Evolutionary conservation across 2,329 filamentous ascomycete genomes (phyloP).

Genomic region (Diaporthe nobilis): DNA sequence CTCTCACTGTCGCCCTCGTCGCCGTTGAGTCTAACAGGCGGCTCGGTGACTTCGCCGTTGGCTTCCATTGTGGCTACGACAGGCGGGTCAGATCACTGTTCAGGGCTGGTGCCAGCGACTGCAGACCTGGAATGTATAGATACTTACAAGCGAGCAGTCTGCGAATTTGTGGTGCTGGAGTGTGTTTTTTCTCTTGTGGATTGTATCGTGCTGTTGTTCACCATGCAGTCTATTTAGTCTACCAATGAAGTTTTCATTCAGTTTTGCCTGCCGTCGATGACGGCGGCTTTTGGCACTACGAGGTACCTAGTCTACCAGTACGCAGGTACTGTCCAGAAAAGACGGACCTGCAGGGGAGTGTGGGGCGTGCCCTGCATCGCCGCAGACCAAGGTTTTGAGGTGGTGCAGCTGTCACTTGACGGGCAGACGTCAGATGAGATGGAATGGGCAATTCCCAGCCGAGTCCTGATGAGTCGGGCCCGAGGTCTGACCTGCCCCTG

Average conservation of each 20-base stretch:
- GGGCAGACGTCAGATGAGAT: background rate
- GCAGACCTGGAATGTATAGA: background rate
- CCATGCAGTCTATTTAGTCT: background rate
- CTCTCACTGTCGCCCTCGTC: constrained; percentile 41
- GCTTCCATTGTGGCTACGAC: constrained; percentile 32
- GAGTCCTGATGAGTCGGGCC: background rate
- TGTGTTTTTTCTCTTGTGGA: background rate
- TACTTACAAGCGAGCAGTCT: background rate
- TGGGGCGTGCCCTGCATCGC: background rate
- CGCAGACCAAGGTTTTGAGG: background rate
- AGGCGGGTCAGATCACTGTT: background rate
- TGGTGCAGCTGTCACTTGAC: constrained; percentile 17
- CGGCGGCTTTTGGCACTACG: background rate
- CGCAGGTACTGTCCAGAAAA: background rate
- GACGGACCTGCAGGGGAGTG: background rate
- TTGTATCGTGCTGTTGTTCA: background rate
- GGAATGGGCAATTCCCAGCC: constrained; percentile 1
- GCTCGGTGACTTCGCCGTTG: background rate
- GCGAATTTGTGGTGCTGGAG: background rate
- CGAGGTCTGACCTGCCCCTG: background rate
- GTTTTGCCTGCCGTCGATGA: constrained; percentile 22
- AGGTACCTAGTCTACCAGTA: background rate
- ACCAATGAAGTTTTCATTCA: constrained; percentile 31
- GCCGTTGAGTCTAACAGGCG: constrained; percentile 42
- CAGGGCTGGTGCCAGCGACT: background rate